These are phyloP conservation scores for Escallonia rubra DNA, from an alignment of 129 eudicot genomes.

Conservation along the genomic window DNA sequence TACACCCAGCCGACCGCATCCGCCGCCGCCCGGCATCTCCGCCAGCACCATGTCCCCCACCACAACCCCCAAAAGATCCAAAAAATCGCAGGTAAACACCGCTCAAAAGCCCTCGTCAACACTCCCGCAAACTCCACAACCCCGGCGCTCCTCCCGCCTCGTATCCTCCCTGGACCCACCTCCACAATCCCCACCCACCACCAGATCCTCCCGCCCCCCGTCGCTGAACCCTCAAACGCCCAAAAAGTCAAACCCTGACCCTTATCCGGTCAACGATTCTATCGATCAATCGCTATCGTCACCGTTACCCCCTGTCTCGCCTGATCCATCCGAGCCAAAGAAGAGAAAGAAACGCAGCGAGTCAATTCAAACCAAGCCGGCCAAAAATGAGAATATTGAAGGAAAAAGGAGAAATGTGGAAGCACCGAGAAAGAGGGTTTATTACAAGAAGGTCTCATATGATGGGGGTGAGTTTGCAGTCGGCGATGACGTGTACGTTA, in stretches of 20 bases:
- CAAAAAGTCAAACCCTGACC: slow-evolving; percentile 12
- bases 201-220: slow-evolving; percentile 2
- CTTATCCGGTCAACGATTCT: slow-evolving; percentile 10
- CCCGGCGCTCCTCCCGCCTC: slow-evolving; percentile 58
- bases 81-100: too few relatives aligned
- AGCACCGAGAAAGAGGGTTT: slow-evolving; percentile 41
- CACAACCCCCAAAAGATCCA: too few relatives aligned
- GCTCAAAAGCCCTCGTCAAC: too few relatives aligned
- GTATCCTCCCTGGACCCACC: slow-evolving; percentile 18
- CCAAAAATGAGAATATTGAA: not conserved
- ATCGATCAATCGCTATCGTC: slow-evolving; percentile 8
- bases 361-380: not conserved
- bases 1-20: slow-evolving; percentile 9
- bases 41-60: slow-evolving; percentile 17
- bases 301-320: slow-evolving; percentile 47
- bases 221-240: slow-evolving; percentile 8
- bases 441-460: slow-evolving; percentile 65
- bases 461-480: slow-evolving; percentile 76
- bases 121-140: slow-evolving; percentile 46
- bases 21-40: slow-evolving; percentile 2
- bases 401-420: slow-evolving; percentile 12
- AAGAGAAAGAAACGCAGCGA: slow-evolving; percentile 29
- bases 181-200: not conserved
- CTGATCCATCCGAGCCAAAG: slow-evolving; percentile 40
- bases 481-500: slow-evolving; percentile 88